Evolutionary conservation across 139 green algal species (phyloP), one percentile per base, ranked within the genome.

Genomic region (Mychonastes homosphaera): DNA sequence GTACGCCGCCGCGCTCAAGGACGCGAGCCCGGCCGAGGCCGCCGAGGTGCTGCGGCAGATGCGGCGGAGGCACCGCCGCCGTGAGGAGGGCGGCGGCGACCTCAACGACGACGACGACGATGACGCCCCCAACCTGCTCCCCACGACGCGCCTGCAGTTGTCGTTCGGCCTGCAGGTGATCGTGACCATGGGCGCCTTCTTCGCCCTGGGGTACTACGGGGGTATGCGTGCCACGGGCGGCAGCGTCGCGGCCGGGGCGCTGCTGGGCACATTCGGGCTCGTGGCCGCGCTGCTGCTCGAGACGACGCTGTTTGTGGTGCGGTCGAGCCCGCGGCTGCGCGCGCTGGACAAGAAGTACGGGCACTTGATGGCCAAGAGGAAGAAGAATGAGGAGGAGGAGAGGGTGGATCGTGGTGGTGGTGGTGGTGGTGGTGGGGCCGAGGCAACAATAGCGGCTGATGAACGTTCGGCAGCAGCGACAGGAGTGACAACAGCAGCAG

Each of bases 131-230:
- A 53, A 41, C 3, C 29, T 79, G 27, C 53, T 92, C 5, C 61
- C 54, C 5, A 84, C 67, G 9, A 82, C 75, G 15, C 73, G 68
- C 40, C 56, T 86, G 51, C 84, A 92, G 65, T 58, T 88, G 4
- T 72, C 64, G 0, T 89, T 84, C 70, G 84, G 79, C 2, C 44
- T 84, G n/a, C 84, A 92, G 56, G 72, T 92, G 19, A 29, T 90
- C 1, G 75, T 82, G 0, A 85, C 83, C 53, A 92, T 92, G 84
- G 77, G 67, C 15, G 74, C 79, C 3, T 87, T 87, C 41, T 90
- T 80, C 55, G 69, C 76, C 3, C 59, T 88, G 39, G 76, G 79
- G 5, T 79, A 79, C 40, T 75, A 79, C n/a, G 75, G 65, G 1
- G 72, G 46, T 29, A 3, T 24, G 43, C 43, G 36, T 44, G 36